Conservation (phyloP, 2,329 filamentous ascomycete genomes). For the Aspergillus aculeatus region DNA sequence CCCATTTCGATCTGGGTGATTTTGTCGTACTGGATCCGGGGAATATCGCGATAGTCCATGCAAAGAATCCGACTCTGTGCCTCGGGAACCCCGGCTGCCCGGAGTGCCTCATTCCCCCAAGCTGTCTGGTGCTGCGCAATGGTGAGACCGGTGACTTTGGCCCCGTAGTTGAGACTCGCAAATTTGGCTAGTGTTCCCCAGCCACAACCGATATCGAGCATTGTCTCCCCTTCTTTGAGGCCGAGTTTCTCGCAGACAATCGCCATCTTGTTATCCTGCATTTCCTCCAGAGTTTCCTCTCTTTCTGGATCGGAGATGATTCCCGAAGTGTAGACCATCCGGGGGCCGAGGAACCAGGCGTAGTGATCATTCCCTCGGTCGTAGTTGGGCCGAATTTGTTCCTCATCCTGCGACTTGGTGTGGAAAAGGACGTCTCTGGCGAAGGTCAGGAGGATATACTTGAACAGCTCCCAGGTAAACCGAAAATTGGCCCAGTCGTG, state of each 20-base stretch:
- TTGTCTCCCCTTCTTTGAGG: conserved; percentile 68
- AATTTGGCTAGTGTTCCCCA: conserved; percentile 89
- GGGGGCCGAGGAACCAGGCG: conserved; percentile 35
- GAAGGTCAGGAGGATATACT: conserved; percentile 32
- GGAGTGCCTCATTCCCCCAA: conserved; percentile 82
- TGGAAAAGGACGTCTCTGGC: conserved; percentile 29
- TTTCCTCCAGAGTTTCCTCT: conserved; percentile 34
- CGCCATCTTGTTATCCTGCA: conserved; percentile 82
- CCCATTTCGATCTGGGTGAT: conserved; percentile 93
- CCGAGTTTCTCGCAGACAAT: conserved; percentile 87
- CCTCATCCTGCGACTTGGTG: conserved; percentile 31
- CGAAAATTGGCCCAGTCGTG: conserved; percentile 36
- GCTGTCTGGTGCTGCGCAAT: conserved; percentile 86
- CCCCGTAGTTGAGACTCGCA: conserved; percentile 80
- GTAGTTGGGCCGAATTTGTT: conserved; percentile 34
- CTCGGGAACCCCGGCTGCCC: conserved; percentile 71
- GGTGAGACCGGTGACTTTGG: conserved; percentile 67
- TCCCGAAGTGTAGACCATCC: conserved; percentile 37
- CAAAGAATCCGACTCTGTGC: conserved; percentile 82
- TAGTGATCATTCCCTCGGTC: conserved; percentile 36
- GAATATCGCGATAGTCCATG: conserved; percentile 91
- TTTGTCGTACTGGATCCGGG: conserved; percentile 76
- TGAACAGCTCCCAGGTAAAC: conserved; percentile 33
- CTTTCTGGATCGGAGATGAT: conserved; percentile 29
- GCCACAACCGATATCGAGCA: conserved; percentile 88